Evolutionary conservation across 75 land plant species (phyloP).

Genomic region (Ceratopteris richardii): DNA sequence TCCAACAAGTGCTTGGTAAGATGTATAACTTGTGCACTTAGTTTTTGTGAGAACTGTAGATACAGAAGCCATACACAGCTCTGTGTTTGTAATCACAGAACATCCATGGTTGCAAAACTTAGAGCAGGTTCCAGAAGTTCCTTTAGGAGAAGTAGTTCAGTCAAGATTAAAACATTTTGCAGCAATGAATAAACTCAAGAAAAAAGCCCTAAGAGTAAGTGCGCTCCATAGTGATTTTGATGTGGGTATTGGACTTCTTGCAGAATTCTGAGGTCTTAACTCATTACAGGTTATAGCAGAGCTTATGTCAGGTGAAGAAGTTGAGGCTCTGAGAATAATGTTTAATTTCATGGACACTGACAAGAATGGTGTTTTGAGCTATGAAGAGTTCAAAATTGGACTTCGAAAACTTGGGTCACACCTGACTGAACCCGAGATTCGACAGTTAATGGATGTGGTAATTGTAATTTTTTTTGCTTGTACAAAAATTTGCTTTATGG

Average conservation of each 20-base stretch:
- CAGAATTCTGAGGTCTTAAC: too few relatives aligned
- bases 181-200: slow-evolving; percentile 42
- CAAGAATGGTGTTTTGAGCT: slow-evolving; percentile 38
- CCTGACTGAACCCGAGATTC: slow-evolving; percentile 39
- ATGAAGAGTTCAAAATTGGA: slow-evolving; percentile 40
- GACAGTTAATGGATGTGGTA: slow-evolving; percentile 50
- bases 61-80: too few relatives aligned
- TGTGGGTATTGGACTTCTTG: too few relatives aligned
- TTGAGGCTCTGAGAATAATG: slow-evolving; percentile 41
- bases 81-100: too few relatives aligned
- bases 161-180: slow-evolving; percentile 46
- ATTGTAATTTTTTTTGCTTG: too few relatives aligned
- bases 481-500: too few relatives aligned
- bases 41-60: too few relatives aligned
- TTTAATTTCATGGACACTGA: slow-evolving; percentile 42
- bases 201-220: slow-evolving; percentile 45
- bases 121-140: slow-evolving; percentile 37
- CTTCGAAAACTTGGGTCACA: slow-evolving; percentile 34
- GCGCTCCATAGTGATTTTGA: too few relatives aligned
- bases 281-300: slow-evolving; percentile 53
- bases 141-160: slow-evolving; percentile 35
- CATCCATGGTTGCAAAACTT: slow-evolving; percentile 44
- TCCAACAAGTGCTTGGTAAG: slow-evolving; percentile 35
- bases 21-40: too few relatives aligned
- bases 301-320: slow-evolving; percentile 45